Evolutionary conservation across 2,329 filamentous ascomycete genomes (phyloP).

Genomic region (Sporothrix globosa): DNA sequence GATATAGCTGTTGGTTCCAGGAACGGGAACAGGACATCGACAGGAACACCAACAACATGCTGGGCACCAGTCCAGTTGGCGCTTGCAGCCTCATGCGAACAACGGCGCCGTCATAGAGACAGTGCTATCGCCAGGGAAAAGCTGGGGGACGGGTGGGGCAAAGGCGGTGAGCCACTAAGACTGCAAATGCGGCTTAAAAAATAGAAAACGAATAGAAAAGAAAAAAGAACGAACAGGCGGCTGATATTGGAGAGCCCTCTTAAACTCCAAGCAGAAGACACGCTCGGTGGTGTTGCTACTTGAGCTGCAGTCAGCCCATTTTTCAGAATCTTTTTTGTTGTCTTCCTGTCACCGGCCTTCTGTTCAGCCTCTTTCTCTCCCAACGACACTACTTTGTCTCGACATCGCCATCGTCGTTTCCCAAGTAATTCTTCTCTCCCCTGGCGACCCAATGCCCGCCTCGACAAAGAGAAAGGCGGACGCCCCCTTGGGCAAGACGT

Average conservation of each 20-base stretch:
- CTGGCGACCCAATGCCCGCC: conserved; percentile 7
- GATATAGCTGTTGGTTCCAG: not conserved
- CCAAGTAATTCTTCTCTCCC: not conserved
- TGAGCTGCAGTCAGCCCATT: conserved; percentile 32
- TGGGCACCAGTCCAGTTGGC: conserved; percentile 1
- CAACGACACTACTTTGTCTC: conserved; percentile 2
- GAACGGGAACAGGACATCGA: not conserved
- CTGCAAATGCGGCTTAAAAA: conserved; percentile 17
- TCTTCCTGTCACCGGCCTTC: not conserved
- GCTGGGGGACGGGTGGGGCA: conserved; percentile 15
- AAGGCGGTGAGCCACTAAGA: conserved; percentile 29
- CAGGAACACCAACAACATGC: not conserved
- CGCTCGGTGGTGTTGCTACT: conserved; percentile 13
- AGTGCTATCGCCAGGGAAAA: not conserved
- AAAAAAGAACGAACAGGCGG: conserved; percentile 9
- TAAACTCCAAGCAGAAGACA: not conserved
- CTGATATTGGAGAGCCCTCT: not conserved
- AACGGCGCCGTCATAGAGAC: conserved; percentile 20
- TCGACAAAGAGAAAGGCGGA: conserved; percentile 50
- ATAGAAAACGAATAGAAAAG: conserved; percentile 24
- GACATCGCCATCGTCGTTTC: not conserved
- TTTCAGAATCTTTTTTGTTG: conserved; percentile 29
- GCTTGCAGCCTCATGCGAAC: conserved; percentile 32
- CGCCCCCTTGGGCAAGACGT: conserved; percentile 49
- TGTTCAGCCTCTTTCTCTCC: not conserved